Evolutionary conservation across 2,329 filamentous ascomycete species (phyloP), one percentile per base, ranked within the genome.

Genomic region (Clathrospora elynae): DNA sequence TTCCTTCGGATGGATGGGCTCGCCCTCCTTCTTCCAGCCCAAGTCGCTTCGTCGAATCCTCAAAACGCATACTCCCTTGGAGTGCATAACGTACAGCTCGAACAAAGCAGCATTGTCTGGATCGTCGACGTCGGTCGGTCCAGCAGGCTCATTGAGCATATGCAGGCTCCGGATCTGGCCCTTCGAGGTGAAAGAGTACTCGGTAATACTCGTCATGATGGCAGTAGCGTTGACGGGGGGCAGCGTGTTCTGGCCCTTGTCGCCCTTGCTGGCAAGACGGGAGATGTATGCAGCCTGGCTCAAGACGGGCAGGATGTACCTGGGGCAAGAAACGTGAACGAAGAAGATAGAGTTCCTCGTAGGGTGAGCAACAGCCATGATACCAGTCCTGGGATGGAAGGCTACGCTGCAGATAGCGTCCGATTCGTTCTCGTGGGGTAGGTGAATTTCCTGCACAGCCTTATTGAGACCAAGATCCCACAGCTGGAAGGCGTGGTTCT

Each of bases 331-430:
- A 24, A 99, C 77, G 63, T 97, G 92, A 35, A 96, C 84, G 73
- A 99, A 95, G 75, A 96, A 99, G 70, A 99, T 85, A 6, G 91
- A 96, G 75, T 99, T 99, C 53, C 93, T 85, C 2, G 92, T 97
- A 8, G 95, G 93, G 64, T 99, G 93, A 23, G 92, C 95, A 48
- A 99, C 87, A 49, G 95, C 84, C 65, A 99, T 88, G 75, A 97
- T 95, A 44, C 92, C 91, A 19, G 91, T 93, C 52, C 84, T 81
- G 5, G 93, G 87, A 68, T 99, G 91, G 70, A 97, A 99, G 66
- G 87, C 86, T 66, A 99, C 87, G 67, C 91, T 97, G 78, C 93
- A 99, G 49, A 97, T 92, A n/a, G 90, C 90, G 71, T 96, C 92
- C 3, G 90, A 95, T 68, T 97, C 92, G 66, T 93, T 95, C 73